Conservation (phyloP, 169 alveolate species). For the Sarcocystis neurona region DNA sequence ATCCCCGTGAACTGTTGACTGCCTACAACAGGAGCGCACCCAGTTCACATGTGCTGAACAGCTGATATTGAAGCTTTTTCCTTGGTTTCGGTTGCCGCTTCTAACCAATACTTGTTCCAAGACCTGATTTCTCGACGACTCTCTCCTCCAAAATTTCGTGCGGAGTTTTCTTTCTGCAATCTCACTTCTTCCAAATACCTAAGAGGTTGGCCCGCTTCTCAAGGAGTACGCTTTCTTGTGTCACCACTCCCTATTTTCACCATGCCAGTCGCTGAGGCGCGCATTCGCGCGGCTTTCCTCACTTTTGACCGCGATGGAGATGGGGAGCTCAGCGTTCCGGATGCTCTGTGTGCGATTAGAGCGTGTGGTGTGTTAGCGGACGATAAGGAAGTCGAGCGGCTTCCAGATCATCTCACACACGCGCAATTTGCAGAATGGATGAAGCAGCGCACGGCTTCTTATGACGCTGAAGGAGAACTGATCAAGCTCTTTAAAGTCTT, state of each 20-base stretch:
- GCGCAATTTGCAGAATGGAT: not conserved
- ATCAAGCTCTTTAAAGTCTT: constrained; percentile 40
- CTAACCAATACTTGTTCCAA: too few relatives aligned
- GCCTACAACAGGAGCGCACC: too few relatives aligned
- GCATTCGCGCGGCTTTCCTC: constrained; percentile 46
- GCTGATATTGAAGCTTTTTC: too few relatives aligned
- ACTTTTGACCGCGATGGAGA: constrained; percentile 58
- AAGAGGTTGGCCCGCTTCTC: too few relatives aligned
- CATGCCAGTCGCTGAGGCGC: constrained; percentile 6
- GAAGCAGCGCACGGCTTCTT: constrained; percentile 18
- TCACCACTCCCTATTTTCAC: not conserved
- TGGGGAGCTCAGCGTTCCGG: constrained; percentile 49
- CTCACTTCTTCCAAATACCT: too few relatives aligned
- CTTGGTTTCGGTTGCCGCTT: too few relatives aligned
- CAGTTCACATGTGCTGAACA: too few relatives aligned
- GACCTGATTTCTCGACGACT: too few relatives aligned
- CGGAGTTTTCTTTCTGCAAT: too few relatives aligned
- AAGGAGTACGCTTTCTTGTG: not conserved
- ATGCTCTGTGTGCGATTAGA: constrained; percentile 45
- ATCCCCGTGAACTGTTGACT: too few relatives aligned
- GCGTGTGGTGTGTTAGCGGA: constrained; percentile 35
- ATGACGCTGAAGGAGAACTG: constrained; percentile 44
- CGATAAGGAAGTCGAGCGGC: constrained; percentile 15
- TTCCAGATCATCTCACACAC: not conserved
- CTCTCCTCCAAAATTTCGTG: too few relatives aligned